A percentile compares a stretch with the other conserved stretches of the same genome.
These are phyloP conservation scores for Trichoderma hamatum DNA, from an alignment of 2,329 filamentous ascomycete genomes.

Conservation along the genomic window DNA sequence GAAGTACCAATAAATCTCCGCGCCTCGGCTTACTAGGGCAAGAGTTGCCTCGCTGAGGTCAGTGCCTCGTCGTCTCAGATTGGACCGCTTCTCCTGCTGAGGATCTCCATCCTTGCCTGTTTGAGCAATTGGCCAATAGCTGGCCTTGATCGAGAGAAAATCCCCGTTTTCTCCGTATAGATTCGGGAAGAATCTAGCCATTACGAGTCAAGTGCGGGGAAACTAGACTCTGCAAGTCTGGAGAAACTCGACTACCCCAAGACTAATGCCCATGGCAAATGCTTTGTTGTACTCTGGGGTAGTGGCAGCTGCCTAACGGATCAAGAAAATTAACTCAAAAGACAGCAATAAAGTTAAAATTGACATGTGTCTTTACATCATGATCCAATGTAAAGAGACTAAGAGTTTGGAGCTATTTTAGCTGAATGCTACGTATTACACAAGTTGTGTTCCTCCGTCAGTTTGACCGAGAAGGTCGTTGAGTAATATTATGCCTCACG, in stretches of 20 bases:
- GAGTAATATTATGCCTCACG: not conserved
- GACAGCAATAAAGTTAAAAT: not conserved
- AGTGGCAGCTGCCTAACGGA: not conserved
- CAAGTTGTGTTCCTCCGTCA: not conserved
- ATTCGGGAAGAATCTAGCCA: not conserved
- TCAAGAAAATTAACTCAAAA: not conserved
- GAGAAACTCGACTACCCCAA: not conserved
- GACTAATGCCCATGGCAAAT: not conserved
- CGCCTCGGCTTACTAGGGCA: not conserved
- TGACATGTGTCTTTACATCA: not conserved
- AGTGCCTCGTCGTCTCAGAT: not conserved
- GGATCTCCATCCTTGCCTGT: not conserved
- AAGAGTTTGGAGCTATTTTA: not conserved
- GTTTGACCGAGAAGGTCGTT: not conserved
- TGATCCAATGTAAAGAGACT: not conserved
- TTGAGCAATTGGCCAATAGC: not conserved
- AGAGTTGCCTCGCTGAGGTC: not conserved
- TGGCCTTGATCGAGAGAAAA: not conserved
- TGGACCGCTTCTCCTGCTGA: not conserved
- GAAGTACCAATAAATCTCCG: not conserved
- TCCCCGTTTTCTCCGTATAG: not conserved
- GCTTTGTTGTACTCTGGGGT: not conserved
- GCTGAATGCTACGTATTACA: not conserved
- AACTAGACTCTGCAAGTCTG: not conserved
- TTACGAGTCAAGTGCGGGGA: not conserved